Evolutionary conservation across 2,329 filamentous ascomycete genomes (phyloP).

Genomic region (Alternaria sp.): DNA sequence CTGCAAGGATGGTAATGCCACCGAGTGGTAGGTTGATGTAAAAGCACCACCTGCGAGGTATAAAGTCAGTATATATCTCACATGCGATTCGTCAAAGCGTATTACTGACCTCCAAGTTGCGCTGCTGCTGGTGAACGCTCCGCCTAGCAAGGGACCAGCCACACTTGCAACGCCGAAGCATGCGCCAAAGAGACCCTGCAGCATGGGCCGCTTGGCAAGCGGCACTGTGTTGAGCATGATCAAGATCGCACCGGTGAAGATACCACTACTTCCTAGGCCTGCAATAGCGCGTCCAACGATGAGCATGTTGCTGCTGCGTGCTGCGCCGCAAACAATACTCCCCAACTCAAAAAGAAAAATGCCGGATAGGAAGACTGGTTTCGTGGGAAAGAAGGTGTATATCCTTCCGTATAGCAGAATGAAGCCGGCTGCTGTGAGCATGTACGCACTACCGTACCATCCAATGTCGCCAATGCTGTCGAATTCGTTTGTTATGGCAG

Average conservation of each 20-base stretch:
- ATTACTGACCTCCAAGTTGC: constrained; percentile 46
- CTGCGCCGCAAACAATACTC: constrained; percentile 61
- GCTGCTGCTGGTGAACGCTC: constrained; percentile 52
- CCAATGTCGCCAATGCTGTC: constrained; percentile 53
- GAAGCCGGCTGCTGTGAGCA: constrained; percentile 50
- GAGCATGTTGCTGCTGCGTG: constrained; percentile 41
- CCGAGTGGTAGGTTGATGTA: constrained; percentile 64
- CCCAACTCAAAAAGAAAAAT: constrained; percentile 61
- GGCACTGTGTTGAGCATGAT: constrained; percentile 47
- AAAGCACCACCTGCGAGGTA: constrained; percentile 51
- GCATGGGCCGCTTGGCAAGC: constrained; percentile 54
- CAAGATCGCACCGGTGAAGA: constrained; percentile 45
- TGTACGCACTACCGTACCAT: constrained; percentile 54
- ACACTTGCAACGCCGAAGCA: constrained; percentile 51
- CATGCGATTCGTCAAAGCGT: not conserved
- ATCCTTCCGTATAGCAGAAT: constrained; percentile 57
- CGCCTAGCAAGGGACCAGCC: constrained; percentile 56
- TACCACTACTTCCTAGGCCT: constrained; percentile 41
- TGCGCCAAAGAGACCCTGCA: constrained; percentile 52
- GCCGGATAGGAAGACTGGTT: constrained; percentile 58
- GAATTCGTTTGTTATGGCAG: constrained; percentile 57
- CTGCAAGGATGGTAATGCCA: constrained; percentile 49
- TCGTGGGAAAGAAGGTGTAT: constrained; percentile 60
- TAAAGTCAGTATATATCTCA: not conserved
- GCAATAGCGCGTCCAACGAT: constrained; percentile 45